Evolutionary conservation across 495 filamentous ascomycete species (phyloP), one percentile per base, ranked within the genome.

Genomic region (Monascus purpureus): DNA sequence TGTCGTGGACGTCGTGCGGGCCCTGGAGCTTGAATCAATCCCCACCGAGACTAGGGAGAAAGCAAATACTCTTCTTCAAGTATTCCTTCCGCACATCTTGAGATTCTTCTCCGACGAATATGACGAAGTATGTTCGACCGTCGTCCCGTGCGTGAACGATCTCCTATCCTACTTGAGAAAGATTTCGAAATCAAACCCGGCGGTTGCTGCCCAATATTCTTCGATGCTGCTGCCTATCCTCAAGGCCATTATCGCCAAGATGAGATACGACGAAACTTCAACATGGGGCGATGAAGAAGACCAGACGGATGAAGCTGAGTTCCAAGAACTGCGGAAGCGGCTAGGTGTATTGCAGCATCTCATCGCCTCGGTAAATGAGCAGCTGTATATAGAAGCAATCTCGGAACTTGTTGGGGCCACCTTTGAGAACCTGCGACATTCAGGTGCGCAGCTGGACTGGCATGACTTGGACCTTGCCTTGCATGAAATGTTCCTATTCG

Each of bases 71-170:
- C 67, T 88, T 26, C 56, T 95, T 17, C 78, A 80, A 45, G 67
- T 67, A 27, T 94, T 99, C 51, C 56, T 92, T 28, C 84, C 86
- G 1, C 73, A 82, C 31, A 67, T 96, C 13, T 60, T 99, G 17
- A 80, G 86, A 22, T 93, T 93, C 61, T 92, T 99, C 52, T 82
- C 83, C 14, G 92, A 99, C 49, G 87, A 99, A 55, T 99, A 84
- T 45, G 90, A 99, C 53, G 90, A 99, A 50, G 75, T 96, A 37
- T 95, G 88, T 56, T 88, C 86, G 25, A 88, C 82, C 5, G 82
- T 95, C 33, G 92, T 96, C 39, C 77, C 85, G 11, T 85, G 81
- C 26, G 72, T 94, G 24, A 88, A 79, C 22, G 90, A 99, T 41
- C 68, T 95, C 29, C 68, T 99, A 28, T 80, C 79, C 28, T 82